These are phyloP conservation scores for Pyrenophora teres DNA, from an alignment of 2,329 filamentous ascomycete genomes.

Conservation along the genomic window DNA sequence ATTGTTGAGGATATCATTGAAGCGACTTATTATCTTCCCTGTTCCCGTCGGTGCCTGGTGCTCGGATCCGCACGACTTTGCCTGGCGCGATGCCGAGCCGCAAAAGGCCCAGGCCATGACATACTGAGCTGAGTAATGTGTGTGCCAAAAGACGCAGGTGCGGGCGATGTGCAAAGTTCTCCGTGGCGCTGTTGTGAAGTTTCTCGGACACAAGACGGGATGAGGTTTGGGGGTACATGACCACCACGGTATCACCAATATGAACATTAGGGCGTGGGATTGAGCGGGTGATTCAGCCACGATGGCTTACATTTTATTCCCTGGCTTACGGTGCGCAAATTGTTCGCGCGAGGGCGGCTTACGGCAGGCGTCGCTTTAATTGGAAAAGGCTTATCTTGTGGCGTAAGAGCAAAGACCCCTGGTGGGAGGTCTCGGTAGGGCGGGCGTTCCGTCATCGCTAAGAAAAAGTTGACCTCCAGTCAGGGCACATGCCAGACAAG, in stretches of 20 bases:
- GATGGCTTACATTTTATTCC: neutral
- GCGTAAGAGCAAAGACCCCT: constrained; percentile 12
- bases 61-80: neutral
- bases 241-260: neutral
- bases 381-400: constrained; percentile 23
- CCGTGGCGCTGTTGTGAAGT: too few relatives aligned
- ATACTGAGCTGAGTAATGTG: neutral
- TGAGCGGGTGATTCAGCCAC: constrained; percentile 5
- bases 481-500: neutral
- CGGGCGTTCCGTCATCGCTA: constrained; percentile 32
- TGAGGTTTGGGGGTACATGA: neutral
- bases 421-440: constrained; percentile 11
- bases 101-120: neutral
- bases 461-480: constrained; percentile 34
- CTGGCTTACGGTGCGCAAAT: constrained; percentile 4
- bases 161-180: too few relatives aligned
- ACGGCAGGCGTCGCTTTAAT: constrained; percentile 20
- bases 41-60: neutral
- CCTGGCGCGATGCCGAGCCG: constrained; percentile 3
- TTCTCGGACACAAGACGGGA: neutral
- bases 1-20: too few relatives aligned
- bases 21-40: too few relatives aligned
- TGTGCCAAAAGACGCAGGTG: neutral
- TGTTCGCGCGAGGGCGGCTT: constrained; percentile 9
- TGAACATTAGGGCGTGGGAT: constrained; percentile 1